Evolutionary conservation across 768 basidiomycete genomes (phyloP), one percentile per base, ranked within the genome.

Genomic region (Amanita jacksonii): DNA sequence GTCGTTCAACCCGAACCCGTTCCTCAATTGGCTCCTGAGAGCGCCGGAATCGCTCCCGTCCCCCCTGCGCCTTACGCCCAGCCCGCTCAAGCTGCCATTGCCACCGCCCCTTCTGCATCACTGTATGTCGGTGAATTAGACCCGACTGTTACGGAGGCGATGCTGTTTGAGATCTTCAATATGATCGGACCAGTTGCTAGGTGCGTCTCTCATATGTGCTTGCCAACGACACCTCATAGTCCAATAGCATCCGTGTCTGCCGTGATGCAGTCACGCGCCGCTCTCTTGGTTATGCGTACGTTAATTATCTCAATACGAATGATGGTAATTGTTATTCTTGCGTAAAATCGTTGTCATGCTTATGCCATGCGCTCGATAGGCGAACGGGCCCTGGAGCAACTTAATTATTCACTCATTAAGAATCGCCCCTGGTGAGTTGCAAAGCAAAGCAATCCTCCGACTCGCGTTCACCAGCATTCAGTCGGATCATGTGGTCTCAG

Each of bases 401-500:
- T 99, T 64, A 99, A 99, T 70, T 99, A 99, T 65, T 98, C 96
- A 53, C 69, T 93, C 62, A 98, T 99, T 72, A 98, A 98, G 76
- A 85, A 85, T 66, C 86, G 91, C 57, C 85, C 96, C 51, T 99
- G 96, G 88, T 88, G 57, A 53, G 73, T 63, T 13, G 47, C 25
- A 44, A 19, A 40, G 48, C 43, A 48, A 40, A 38, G 32, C 40
- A 20, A 51, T 20, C 28, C 45, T 51, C 40, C 39, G 34, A 33
- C 28, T 40, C 24, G 22, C 38, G 49, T 28, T 43, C 48, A 43
- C 51, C 43, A 46, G 51, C 57, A 50, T 43, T 46, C 53, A 90
- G 87, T 74, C 90, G 96, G 57, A 99, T 99, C 76, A 99, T 99
- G 96, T 98, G 96, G 94, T 97, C 93, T 59, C 96, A 98, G 77